Evolutionary conservation across 208 protist genomes (phyloP), one percentile per base, ranked within the genome.

Genomic region (Angomonas deanei): DNA sequence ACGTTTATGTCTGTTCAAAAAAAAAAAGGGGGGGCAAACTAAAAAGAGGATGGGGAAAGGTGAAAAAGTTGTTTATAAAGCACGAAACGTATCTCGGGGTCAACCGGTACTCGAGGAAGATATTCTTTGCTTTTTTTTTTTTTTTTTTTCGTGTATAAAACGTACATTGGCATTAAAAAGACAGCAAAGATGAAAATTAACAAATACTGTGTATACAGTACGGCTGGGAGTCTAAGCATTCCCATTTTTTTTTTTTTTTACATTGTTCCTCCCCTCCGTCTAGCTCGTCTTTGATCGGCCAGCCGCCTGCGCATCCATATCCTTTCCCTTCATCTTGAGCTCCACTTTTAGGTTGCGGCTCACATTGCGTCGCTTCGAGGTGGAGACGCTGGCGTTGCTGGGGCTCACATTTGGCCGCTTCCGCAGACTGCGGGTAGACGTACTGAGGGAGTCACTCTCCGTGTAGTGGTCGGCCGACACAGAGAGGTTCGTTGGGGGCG

Each of bases 291-390:
- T n/a, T n/a, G n/a, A n/a, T n/a, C n/a, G n/a, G n/a, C n/a, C n/a
- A n/a, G n/a, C n/a, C n/a, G n/a, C n/a, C n/a, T n/a, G 6, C 61
- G 66, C 15, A 59, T 69, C 36, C 71, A 82, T 77, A 46, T 82
- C 76, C 32, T 68, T 67, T 32, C 76, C 76, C 50, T 82, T 82
- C 1, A 72, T 13, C 52, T 82, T 82, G 26, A 82, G 61, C 48
- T 70, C 27, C 28, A 38, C 57, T 49, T 59, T 64, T 52, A 78
- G 15, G 50, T 66, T 68, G 17, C 63, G 68, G 47, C 65, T 52
- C 27, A 60, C 46, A 4, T 39, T 39, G 17, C 56, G 61, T 8
- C 34, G 8, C 36, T 42, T 15, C 36, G 36, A 42, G 36, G 15
- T n/a, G 15, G 36, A 15, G 36, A 42, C 15, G 36, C 15, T 15